Base-by-base conservation (phyloP, 371 early-diverging fungal genomes). In the Syncephalastrum sp. region DNA sequence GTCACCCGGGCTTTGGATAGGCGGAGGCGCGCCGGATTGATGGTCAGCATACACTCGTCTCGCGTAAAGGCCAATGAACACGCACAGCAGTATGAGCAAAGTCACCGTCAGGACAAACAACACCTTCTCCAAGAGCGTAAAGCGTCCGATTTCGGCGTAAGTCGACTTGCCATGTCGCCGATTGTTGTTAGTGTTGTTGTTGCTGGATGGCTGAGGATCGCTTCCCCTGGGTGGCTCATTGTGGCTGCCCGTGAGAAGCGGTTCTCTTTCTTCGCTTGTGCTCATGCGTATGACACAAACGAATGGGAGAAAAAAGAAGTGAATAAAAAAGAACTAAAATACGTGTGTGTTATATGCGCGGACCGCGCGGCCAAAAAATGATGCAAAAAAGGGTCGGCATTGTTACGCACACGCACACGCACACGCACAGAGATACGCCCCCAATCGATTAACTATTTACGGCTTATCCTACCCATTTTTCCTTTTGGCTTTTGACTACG, bases 31-130 rank as follows among this genome's bases (percentile, higher is more conserved):
- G 25, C 24, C 14, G 56, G 64, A 38, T 56, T 54, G 41, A 42
- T 45, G 29, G n/a, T 61, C 68, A 19, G 67, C 70, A 55, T 68
- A 70, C 5, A 67, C 64, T 44, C 66, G 67, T 47, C 64, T 46
- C 13, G 72, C 62, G 56, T 70, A 79, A 16, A 79, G 60, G 4
- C 76, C 72, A 13, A 69, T 64, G 53, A 79, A 62, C 4, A 75
- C 25, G 44, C 70, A 70, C 19, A 75, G 55, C 17, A 61, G 38
- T 41, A 74, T 63, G 50, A 79, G 65, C n/a, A 79, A 61, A 3
- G 54, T 47, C 4, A 67, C 54, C 27, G 68, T 56, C 27, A 70
- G 51, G 17, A 61, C 23, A 52, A 68, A 68, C 3, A 79, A 49
- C 0, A 69, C 53, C 23, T 75, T 75, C 56, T 79, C 76, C 16